Percentiles rank a stretch among this genome's conserved stretches.
phyloP scores from a whole-genome alignment of 2,329 filamentous ascomycete genomes.

The Fragosphaeria purpurea region DNA sequence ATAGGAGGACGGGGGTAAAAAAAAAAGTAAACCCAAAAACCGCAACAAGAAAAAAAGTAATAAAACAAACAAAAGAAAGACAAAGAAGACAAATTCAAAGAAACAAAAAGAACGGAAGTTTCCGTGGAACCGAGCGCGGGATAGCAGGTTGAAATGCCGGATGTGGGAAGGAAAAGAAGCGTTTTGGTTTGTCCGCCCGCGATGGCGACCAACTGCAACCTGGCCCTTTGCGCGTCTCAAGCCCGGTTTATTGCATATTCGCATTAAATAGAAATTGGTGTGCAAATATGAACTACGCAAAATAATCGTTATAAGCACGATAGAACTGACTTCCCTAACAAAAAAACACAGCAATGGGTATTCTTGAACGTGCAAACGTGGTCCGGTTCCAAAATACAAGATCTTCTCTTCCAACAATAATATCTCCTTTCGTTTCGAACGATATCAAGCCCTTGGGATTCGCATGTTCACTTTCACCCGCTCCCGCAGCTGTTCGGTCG shows the following conservation, averaged over 20 bases:
- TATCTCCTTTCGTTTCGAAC: background rate
- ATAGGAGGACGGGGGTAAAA: background rate
- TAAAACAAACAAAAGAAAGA: background rate
- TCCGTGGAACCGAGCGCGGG: too few relatives aligned
- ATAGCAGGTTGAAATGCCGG: background rate
- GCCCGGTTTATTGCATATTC: background rate
- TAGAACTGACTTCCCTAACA: too few relatives aligned
- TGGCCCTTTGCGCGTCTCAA: conserved; percentile 1
- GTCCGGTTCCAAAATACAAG: too few relatives aligned
- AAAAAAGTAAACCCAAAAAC: background rate
- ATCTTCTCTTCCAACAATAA: too few relatives aligned
- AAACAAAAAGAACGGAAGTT: background rate
- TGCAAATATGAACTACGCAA: too few relatives aligned
- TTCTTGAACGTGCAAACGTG: too few relatives aligned
- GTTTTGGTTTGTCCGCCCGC: background rate
- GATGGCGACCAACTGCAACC: conserved; percentile 3
- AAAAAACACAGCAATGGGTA: too few relatives aligned
- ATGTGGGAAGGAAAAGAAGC: background rate
- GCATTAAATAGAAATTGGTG: background rate
- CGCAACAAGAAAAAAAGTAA: background rate
- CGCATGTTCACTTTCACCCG: conserved; percentile 39
- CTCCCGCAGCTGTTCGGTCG: conserved; percentile 35
- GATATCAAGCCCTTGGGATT: conserved; percentile 20
- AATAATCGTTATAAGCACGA: too few relatives aligned
- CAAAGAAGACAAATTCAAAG: background rate